Evolutionary conservation across 2,329 filamentous ascomycete species (phyloP), one percentile per base, ranked within the genome.

Genomic region (Thielaviopsis populi): DNA sequence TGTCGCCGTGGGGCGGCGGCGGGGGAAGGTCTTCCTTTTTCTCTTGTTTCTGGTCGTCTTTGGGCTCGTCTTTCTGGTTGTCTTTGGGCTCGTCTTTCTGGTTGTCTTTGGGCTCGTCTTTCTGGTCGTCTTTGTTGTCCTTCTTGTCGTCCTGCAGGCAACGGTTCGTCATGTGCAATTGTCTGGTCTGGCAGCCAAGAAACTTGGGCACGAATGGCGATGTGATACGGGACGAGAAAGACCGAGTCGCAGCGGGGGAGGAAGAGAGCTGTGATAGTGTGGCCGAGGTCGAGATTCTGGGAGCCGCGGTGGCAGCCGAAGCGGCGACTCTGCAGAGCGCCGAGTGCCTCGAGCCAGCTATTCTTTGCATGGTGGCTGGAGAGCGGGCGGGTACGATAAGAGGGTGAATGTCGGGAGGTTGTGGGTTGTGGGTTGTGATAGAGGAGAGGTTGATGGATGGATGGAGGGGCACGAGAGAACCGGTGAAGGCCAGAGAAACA

Each of bases 1-100:
- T 99, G 77, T 96, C 91, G 67, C 94, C 94, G 72, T 99, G 94
- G 22, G 91, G 92, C n/a, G 94, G 92, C 15, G 91, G 92, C 24
- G 92, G 89, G 13, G 91, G 86, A 33, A 83, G 75, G 67, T 90
- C 83, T 70, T 89, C 83, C 67, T 83, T 77, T 70, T 83, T 77
- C 65, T 80, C 76, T 61, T 80, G 76, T 54, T 81, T 76, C 58
- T 80, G 74, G 54, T 75, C 72, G 13, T 69, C 71, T 48, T 79
- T 74, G 7, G 75, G 70, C 60, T 76, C 58, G 17, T 58, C 72
- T 62, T 77, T 73, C 41, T 72, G 74, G 61, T 76, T 74, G 30
- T 80, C 73, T 60, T 80, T 74, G 65, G 79, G 76, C 60, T 78
- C 73, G 65, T 80, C 73, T 60, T 80, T 74, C 65, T 79, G 76